phyloP scores from a whole-genome alignment of 177 flowering plant species.

The Telopea speciosissima region DNA sequence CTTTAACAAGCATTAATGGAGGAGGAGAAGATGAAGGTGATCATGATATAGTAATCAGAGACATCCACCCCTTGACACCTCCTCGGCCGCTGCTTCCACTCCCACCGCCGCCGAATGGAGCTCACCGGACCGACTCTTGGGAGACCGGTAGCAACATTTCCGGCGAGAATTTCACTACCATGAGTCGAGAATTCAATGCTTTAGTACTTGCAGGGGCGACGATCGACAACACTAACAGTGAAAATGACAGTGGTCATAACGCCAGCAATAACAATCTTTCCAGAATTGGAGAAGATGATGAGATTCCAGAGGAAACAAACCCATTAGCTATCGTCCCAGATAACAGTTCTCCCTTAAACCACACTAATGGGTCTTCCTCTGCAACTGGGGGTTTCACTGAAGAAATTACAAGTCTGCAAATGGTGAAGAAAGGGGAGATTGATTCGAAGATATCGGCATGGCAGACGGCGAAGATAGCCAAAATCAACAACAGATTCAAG shows the following conservation, averaged over 20 bases:
- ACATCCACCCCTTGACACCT: conserved; percentile 71
- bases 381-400: not conserved
- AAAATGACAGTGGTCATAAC: not conserved
- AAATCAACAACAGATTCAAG: conserved; percentile 86
- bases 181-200: conserved; percentile 85
- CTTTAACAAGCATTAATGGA: not conserved
- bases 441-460: conserved; percentile 87
- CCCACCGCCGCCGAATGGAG: conserved; percentile 18
- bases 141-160: conserved; percentile 45
- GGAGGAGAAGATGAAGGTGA: conserved; percentile 17
- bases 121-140: conserved; percentile 36
- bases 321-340: conserved; percentile 80
- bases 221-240: conserved; percentile 17
- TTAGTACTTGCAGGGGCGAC: conserved; percentile 67
- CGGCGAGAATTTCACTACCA: conserved; percentile 60
- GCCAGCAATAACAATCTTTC: conserved; percentile 15
- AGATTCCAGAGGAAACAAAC: conserved; percentile 37
- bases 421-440: conserved; percentile 83
- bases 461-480: conserved; percentile 82
- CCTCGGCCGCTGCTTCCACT: conserved; percentile 33
- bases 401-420: conserved; percentile 44
- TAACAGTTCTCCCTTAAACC: conserved; percentile 9
- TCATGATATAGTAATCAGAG: conserved; percentile 43
- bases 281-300: conserved; percentile 56
- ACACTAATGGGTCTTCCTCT: conserved; percentile 5